A percentile compares a stretch with the other conserved stretches of the same genome.
phyloP scores from a whole-genome alignment of 2,329 filamentous ascomycete species.

The Sclerotinia borealis region DNA sequence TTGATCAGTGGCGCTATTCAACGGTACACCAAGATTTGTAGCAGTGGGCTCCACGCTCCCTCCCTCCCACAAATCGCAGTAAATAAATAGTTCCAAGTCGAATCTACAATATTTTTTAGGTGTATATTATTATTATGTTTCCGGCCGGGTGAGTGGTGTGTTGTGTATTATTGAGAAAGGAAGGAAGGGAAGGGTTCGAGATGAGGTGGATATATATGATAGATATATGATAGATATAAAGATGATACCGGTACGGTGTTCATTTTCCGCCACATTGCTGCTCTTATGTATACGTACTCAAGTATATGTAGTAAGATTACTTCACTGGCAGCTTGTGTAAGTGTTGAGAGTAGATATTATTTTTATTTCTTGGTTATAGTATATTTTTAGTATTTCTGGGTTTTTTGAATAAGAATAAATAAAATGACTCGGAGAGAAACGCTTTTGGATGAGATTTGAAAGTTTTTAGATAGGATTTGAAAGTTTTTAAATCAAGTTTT shows the following conservation, averaged over 20 bases:
- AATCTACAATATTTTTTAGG: conserved; percentile 3
- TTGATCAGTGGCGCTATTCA: not conserved
- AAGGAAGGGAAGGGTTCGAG: too few species aligned
- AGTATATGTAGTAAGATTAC: not conserved
- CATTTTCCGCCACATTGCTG: not conserved
- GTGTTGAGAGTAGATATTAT: too few species aligned
- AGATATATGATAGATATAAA: not conserved
- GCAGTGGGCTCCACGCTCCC: not conserved
- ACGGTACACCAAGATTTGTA: not conserved
- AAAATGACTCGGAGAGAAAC: too few species aligned
- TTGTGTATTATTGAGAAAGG: not conserved
- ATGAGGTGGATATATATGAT: too few species aligned
- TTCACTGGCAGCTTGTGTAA: not conserved
- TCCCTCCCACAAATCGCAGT: not conserved
- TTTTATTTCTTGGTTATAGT: fast-evolving
- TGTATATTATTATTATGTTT: too few species aligned
- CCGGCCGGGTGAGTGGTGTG: not conserved
- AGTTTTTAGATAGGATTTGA: too few species aligned
- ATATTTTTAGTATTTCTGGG: not conserved
- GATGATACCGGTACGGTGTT: too few species aligned
- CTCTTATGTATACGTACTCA: too few species aligned
- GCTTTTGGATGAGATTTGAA: too few species aligned
- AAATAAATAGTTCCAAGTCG: not conserved
- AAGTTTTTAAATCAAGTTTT: too few species aligned
- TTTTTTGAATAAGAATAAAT: too few species aligned